phyloP scores from a whole-genome alignment of 345 rosid species.

The Passiflora organensis region DNA sequence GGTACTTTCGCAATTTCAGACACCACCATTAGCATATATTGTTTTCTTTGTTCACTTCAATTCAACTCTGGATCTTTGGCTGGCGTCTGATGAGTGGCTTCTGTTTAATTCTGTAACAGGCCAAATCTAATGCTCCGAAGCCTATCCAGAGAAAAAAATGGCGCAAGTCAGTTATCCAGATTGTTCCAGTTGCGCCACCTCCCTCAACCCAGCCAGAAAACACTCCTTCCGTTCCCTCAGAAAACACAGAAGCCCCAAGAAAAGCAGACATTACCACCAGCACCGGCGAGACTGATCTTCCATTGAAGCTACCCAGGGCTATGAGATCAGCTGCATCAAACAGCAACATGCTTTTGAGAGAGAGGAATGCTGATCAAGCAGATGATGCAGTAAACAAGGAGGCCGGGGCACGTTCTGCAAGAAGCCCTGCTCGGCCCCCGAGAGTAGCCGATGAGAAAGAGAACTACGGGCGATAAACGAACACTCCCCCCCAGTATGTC shows the following conservation, averaged over 20 bases:
- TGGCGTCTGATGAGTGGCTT: too few relatives aligned
- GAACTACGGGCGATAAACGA: slow-evolving; percentile 31
- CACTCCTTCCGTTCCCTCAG: slow-evolving; percentile 25
- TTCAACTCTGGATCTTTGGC: too few relatives aligned
- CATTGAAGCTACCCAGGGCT: slow-evolving; percentile 66
- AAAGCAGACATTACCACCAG: slow-evolving; percentile 6
- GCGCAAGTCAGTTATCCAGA: slow-evolving; percentile 62
- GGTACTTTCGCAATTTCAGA: too few relatives aligned
- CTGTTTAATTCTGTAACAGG: slow-evolving; percentile 41
- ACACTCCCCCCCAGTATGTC: too few relatives aligned
- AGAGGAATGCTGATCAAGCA: slow-evolving; percentile 60
- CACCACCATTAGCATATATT: too few relatives aligned
- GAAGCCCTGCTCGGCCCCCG: slow-evolving; percentile 39
- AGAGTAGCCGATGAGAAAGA: slow-evolving; percentile 70
- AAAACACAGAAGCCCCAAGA: slow-evolving; percentile 20
- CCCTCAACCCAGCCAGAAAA: slow-evolving; percentile 36
- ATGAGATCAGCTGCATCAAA: slow-evolving; percentile 61
- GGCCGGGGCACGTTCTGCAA: slow-evolving; percentile 35
- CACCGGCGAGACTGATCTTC: slow-evolving; percentile 3
- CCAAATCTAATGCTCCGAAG: slow-evolving; percentile 56
- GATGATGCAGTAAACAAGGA: slow-evolving; percentile 32
- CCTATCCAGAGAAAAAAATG: slow-evolving; percentile 75
- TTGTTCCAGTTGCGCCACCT: slow-evolving; percentile 58
- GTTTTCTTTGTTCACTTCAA: too few relatives aligned
- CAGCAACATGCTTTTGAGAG: slow-evolving; percentile 57